Base-by-base conservation (phyloP, 495 filamentous ascomycete species). In the Penicillium canescens region DNA sequence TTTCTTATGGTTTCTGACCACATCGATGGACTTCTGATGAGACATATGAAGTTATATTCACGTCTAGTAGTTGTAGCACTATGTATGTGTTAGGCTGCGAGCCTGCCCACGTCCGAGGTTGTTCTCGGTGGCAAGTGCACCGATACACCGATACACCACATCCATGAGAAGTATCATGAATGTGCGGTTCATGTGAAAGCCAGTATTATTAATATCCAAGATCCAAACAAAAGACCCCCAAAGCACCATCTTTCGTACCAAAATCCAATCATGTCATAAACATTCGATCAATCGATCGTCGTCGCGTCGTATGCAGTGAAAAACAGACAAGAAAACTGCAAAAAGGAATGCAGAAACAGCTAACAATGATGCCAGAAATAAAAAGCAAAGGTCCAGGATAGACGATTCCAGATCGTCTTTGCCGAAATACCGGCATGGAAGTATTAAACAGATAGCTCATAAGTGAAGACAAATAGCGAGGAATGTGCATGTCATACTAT, bases 281-380 rank as follows among this genome's bases (percentile, higher is more conserved):
- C 5, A n/a, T 33, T 34, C 35, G 26, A 50, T 41, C 37, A 46
- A 14, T 31, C n/a, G n/a, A 16, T 43, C 41, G 20, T 66, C 63
- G 45, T 66, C 50, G 43, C 43, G 44, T 64, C 61, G 24, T 66
- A 61, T 61, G 54, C 42, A 55, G 36, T 42, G 16, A 28, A 6
- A 24, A 14, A 43, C 18, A 35, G 12, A 55, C 51, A 45, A 51
- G n/a, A 23, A 40, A 28, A 40, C 34, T 6, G 14, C 12, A 28
- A 40, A 34, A 44, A 39, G 6, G 14, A 11, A 28, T 35, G 16
- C 13, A 20, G n/a, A 46, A 21, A 18, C 28, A 36, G 31, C 7
- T 13, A 40, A 12, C 41, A 39, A 24, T 16, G n/a, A 23, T 18
- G 34, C 35, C 14, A 28, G 35, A 39, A 41, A 11, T 11, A 44